These are phyloP conservation scores for Daldinia caldariorum DNA, from an alignment of 495 filamentous ascomycete species.

Conservation along the genomic window DNA sequence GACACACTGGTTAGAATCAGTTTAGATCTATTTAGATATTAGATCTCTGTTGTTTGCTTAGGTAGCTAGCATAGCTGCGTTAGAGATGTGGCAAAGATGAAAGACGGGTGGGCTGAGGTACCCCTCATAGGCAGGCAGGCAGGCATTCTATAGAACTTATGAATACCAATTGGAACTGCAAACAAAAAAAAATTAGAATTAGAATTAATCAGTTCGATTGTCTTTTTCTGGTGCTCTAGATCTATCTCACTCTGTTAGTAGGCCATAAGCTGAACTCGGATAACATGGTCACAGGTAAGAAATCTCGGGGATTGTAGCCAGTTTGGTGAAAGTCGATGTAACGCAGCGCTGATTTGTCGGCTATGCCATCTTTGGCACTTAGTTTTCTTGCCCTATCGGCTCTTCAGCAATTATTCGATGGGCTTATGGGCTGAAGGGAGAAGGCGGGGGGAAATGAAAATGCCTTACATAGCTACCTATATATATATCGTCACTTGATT, in stretches of 20 bases:
- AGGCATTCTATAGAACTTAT: slow-evolving; percentile 29
- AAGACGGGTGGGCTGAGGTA: slow-evolving; percentile 2
- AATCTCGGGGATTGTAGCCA: slow-evolving; percentile 5
- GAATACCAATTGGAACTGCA: slow-evolving; percentile 15
- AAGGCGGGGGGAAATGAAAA: no score
- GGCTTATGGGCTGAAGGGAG: background rate
- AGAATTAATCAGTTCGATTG: background rate
- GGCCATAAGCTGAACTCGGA: background rate
- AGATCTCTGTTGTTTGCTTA: slow-evolving; percentile 26
- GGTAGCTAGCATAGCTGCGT: slow-evolving; percentile 1
- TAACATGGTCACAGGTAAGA: slow-evolving; percentile 1
- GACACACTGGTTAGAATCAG: slow-evolving; percentile 15
- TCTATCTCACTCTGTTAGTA: background rate
- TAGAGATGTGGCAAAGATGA: background rate
- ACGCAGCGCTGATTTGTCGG: slow-evolving; percentile 14
- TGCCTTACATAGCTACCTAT: background rate
- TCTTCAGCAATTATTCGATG: background rate
- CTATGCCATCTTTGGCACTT: background rate
- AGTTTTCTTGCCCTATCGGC: background rate
- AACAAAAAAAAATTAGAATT: background rate
- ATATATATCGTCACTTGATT: no score
- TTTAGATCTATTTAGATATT: slow-evolving; percentile 12
- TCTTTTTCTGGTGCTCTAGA: background rate
- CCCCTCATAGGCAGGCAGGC: slow-evolving; percentile 20
- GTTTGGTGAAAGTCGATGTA: slow-evolving; percentile 22